A percentile compares a stretch with the other conserved stretches of the same genome.
These are phyloP conservation scores for Lasiodiplodia sp. DNA, from an alignment of 2,329 filamentous ascomycete genomes.

Conservation along the genomic window DNA sequence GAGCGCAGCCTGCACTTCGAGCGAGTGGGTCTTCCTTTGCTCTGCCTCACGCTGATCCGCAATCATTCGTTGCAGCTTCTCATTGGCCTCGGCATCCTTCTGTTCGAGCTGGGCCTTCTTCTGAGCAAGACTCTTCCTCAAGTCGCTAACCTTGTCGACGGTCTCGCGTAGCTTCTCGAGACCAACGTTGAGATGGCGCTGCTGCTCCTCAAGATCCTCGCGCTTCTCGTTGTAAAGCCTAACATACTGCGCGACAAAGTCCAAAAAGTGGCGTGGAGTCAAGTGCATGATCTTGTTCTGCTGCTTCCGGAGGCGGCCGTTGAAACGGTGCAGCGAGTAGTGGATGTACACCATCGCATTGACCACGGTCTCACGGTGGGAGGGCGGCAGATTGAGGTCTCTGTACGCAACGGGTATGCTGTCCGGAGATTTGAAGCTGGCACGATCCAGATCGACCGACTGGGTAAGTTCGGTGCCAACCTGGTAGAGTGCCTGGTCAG, in stretches of 20 bases:
- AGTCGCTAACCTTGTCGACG: slow-evolving; percentile 93
- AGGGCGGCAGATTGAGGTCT: slow-evolving; percentile 81
- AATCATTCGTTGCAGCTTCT: slow-evolving; percentile 97
- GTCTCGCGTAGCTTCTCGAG: slow-evolving; percentile 97
- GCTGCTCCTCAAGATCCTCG: slow-evolving; percentile 97
- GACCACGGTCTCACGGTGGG: slow-evolving; percentile 89
- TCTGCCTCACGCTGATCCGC: slow-evolving; percentile 95
- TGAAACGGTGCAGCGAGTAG: slow-evolving; percentile 91
- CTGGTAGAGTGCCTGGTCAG: slow-evolving; percentile 97
- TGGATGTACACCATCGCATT: slow-evolving; percentile 99
- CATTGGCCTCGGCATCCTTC: slow-evolving; percentile 94
- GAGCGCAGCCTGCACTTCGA: slow-evolving; percentile 86
- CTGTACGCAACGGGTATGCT: slow-evolving; percentile 93
- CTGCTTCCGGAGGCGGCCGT: slow-evolving; percentile 85
- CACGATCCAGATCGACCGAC: slow-evolving; percentile 91
- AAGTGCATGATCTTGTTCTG: slow-evolving; percentile 93
- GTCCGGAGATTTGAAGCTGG: slow-evolving; percentile 85
- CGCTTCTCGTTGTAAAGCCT: slow-evolving; percentile 98
- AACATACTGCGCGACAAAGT: slow-evolving; percentile 98
- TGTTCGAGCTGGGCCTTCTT: slow-evolving; percentile 93
- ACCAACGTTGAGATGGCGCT: slow-evolving; percentile 97
- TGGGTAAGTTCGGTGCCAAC: slow-evolving; percentile 95
- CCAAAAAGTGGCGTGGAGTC: slow-evolving; percentile 94
- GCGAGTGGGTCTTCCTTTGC: slow-evolving; percentile 83
- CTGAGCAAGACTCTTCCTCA: slow-evolving; percentile 87